Evolutionary conservation across 2,329 filamentous ascomycete species (phyloP).

Genomic region (Trichoderma atroviride): DNA sequence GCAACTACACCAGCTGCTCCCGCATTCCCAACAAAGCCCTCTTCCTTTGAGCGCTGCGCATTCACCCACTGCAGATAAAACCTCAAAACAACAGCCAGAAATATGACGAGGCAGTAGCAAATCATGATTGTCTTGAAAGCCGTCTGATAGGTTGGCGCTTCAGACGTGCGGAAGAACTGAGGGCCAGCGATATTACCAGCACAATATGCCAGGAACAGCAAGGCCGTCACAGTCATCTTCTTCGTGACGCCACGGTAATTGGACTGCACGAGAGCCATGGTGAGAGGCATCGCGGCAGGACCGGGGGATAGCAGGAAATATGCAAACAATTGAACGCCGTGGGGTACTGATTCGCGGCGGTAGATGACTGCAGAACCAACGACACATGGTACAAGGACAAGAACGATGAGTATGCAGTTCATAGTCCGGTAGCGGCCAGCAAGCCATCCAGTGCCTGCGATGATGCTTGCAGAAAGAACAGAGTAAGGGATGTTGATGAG

Average conservation of each 20-base stretch:
- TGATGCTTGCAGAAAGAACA: constrained; percentile 51
- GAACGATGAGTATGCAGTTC: constrained; percentile 55
- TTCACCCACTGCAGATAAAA: constrained; percentile 53
- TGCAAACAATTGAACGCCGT: constrained; percentile 55
- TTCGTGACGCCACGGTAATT: constrained; percentile 62
- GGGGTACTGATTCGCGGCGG: constrained; percentile 44
- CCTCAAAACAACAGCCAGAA: constrained; percentile 48
- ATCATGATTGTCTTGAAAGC: constrained; percentile 60
- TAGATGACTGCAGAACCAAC: constrained; percentile 58
- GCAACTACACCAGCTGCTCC: constrained; percentile 46
- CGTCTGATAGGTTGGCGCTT: constrained; percentile 56
- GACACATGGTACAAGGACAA: constrained; percentile 54
- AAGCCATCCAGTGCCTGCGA: constrained; percentile 53
- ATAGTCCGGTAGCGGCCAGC: constrained; percentile 54
- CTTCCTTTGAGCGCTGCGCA: constrained; percentile 43
- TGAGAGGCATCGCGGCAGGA: constrained; percentile 56
- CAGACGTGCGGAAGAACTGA: constrained; percentile 54
- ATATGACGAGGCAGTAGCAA: constrained; percentile 56
- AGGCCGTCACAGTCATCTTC: constrained; percentile 61
- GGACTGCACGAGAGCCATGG: constrained; percentile 57
- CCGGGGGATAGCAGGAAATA: constrained; percentile 61
- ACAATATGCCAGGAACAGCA: constrained; percentile 60
- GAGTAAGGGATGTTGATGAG: constrained; percentile 64
- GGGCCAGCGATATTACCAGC: constrained; percentile 59
- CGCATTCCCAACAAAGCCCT: constrained; percentile 51